Conservation (phyloP, 1,139 yeast species). For the Tardiomyces depauwii region DNA sequence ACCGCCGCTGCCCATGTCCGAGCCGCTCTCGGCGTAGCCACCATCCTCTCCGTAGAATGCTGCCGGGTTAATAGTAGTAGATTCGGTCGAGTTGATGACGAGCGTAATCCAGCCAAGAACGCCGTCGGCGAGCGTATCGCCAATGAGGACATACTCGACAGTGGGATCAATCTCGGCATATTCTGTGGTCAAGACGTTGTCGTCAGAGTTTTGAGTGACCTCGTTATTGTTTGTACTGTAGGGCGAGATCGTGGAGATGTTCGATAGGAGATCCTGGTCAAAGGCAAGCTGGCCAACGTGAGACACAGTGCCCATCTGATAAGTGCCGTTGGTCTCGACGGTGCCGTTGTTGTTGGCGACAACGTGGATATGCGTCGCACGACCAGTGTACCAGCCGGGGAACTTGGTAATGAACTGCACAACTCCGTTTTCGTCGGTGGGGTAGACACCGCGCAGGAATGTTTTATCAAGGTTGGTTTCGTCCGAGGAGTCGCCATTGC, state of each 20-base stretch:
- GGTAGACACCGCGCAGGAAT: constrained; percentile 1
- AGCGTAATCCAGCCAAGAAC: neutral
- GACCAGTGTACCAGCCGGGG: constrained; percentile 1
- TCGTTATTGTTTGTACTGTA: neutral
- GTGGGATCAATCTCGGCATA: neutral
- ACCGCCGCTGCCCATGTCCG: neutral
- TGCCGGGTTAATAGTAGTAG: neutral
- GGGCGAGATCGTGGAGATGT: neutral
- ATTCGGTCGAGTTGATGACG: neutral
- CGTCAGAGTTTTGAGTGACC: neutral
- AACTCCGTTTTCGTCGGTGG: constrained; percentile 3
- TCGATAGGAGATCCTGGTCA: neutral
- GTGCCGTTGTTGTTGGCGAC: constrained; percentile 1
- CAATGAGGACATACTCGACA: neutral
- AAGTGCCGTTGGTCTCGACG: neutral
- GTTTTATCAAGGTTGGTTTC: neutral
- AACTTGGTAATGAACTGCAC: constrained; percentile 2
- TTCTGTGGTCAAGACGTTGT: neutral
- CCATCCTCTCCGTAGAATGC: neutral
- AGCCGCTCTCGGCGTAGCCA: neutral
- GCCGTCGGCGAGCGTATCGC: neutral
- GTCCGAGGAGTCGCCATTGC: constrained; percentile 1
- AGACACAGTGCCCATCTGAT: neutral
- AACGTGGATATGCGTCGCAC: constrained; percentile 1
- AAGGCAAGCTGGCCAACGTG: neutral